Conservation (phyloP, 2,329 filamentous ascomycete genomes). For the Thielaviopsis euricoi region DNA sequence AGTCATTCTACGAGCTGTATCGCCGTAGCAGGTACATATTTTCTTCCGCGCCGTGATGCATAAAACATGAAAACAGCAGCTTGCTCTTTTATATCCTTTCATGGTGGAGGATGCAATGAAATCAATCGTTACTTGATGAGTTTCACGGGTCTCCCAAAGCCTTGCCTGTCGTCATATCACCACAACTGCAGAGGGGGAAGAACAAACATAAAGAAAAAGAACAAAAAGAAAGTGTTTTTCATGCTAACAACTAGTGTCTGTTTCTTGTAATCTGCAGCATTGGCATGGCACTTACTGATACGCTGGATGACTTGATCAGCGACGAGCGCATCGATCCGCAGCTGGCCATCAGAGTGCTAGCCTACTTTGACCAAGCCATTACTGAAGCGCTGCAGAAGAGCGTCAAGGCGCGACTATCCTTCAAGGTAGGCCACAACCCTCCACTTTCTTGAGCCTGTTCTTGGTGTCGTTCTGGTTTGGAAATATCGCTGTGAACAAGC, state of each 20-base stretch:
- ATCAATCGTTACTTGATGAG: no score
- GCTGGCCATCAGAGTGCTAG: constrained; percentile 94
- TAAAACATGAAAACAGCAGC: neutral
- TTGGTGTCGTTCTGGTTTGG: no score
- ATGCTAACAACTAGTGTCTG: neutral
- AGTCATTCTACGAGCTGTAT: constrained; percentile 84
- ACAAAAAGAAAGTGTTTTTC: neutral
- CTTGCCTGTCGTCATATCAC: neutral
- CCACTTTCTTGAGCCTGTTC: no score
- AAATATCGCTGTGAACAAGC: neutral
- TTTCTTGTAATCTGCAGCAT: constrained; percentile 44
- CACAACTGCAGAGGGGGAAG: no score
- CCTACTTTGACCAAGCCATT: constrained; percentile 87
- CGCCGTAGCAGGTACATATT: constrained; percentile 78
- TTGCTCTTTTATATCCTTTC: neutral
- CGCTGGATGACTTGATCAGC: constrained; percentile 90
- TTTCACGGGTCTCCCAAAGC: no score
- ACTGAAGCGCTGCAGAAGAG: constrained; percentile 82
- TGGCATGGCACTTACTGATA: constrained; percentile 84
- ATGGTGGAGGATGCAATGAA: neutral
- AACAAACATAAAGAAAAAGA: no score
- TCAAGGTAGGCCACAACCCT: constrained; percentile 60
- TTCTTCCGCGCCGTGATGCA: neutral
- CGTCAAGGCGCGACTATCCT: constrained; percentile 78
- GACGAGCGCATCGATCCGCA: constrained; percentile 92